A percentile compares a stretch with the other conserved stretches of the same genome.
Conservation (phyloP, 1,139 yeast species). For the Suhomyces chickasaworum region DNA sequence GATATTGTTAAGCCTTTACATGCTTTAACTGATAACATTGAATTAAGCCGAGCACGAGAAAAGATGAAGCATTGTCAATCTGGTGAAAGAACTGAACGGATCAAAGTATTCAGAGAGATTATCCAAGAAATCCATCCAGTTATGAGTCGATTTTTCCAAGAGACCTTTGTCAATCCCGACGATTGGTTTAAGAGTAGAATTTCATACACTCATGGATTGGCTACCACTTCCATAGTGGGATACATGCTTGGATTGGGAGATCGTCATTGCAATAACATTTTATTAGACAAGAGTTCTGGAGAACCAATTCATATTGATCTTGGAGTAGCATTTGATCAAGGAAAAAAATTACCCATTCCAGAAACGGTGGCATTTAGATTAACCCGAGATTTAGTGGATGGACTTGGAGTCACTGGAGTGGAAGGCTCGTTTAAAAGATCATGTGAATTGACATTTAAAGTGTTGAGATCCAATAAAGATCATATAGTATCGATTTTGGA, state of each 20-base stretch:
- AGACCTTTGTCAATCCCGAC: slow-evolving; percentile 65
- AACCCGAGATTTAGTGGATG: slow-evolving; percentile 90
- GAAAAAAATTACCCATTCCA: slow-evolving; percentile 79
- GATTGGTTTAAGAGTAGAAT: slow-evolving; percentile 72
- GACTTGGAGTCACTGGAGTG: slow-evolving; percentile 82
- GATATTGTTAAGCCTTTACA: slow-evolving; percentile 69
- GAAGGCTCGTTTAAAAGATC: slow-evolving; percentile 73
- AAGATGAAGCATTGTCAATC: slow-evolving; percentile 63
- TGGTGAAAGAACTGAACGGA: slow-evolving; percentile 46
- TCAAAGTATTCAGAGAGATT: slow-evolving; percentile 54
- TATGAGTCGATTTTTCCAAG: slow-evolving; percentile 68
- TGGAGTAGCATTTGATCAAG: slow-evolving; percentile 96
- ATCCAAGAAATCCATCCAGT: slow-evolving; percentile 62
- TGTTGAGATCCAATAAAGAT: slow-evolving; percentile 64
- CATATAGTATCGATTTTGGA: slow-evolving; percentile 81
- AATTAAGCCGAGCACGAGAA: slow-evolving; percentile 60
- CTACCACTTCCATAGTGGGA: slow-evolving; percentile 85
- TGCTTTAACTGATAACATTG: slow-evolving; percentile 46
- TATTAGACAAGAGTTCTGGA: slow-evolving; percentile 77
- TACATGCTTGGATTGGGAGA: slow-evolving; percentile 91
- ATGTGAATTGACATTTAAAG: slow-evolving; percentile 73
- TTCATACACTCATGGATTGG: slow-evolving; percentile 75
- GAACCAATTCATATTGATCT: slow-evolving; percentile 95
- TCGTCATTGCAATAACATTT: slow-evolving; percentile 86
- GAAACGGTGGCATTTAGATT: slow-evolving; percentile 92